Base-by-base conservation (phyloP, 495 filamentous ascomycete genomes). In the Trypethelium eluteriae region DNA sequence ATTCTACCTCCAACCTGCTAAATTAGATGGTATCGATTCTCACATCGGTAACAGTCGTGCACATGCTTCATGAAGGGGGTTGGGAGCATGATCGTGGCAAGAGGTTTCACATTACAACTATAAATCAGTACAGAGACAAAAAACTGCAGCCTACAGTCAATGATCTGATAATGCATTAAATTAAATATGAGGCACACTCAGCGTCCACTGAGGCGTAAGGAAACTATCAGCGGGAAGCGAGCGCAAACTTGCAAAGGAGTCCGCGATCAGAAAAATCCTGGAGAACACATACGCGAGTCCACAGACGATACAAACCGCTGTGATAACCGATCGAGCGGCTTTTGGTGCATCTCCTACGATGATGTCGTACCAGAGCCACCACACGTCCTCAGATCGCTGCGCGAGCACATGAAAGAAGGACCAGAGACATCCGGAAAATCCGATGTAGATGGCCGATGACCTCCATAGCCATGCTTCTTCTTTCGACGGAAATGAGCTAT, bases 291-390 rank as follows among this genome's bases (percentile, higher is more conserved):
- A 71, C 18, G 41, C 39, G 38, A 38, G 64, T 63, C 63, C 80
- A 69, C 75, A 85, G 82, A 67, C 83, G 81, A 71, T 86, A 85
- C 1, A 85, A 71, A 49, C 84, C 84, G 38, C 81, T 82, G 25
- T 71, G 70, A n/a, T 76, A 76, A 69, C 84, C 80, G 18, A 80
- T 79, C 61, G 77, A 50, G 44, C 34, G 5, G 16, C 18, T n/a
- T 36, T 59, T n/a, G 5, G 47, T 46, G 39, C 49, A n/a, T 38
- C 61, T 36, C 12, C 61, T 25, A 5, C 34, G 9, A 59, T 59
- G 34, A 59, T 5, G 4, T n/a, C 5, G 16, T 59, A 5, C 53
- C 53, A 59, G 34, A 5, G 9, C 53, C 5, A 59, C 5, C 53
- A 6, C 5, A n/a, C 34, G 6, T n/a, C 4, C 5, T 5, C 5